Evolutionary conservation across 2,329 filamentous ascomycete species (phyloP), one percentile per base, ranked within the genome.

Genomic region (Eurotiales sp.): DNA sequence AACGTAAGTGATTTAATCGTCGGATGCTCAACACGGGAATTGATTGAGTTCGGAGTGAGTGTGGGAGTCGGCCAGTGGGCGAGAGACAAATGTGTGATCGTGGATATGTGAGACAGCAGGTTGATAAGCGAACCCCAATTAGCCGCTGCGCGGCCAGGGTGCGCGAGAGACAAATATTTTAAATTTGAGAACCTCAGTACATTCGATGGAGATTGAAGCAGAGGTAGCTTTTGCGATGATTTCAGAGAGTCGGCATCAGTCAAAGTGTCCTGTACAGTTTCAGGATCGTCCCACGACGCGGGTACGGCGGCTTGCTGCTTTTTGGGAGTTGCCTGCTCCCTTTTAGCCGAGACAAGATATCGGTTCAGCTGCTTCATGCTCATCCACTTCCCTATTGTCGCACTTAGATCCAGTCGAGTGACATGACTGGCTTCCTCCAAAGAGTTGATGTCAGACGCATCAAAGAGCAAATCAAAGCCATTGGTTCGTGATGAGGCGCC

Each of bases 21-120:
- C 15, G 67, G 63, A 12, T 71, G 68, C 15, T 68, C 69, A 46
- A 71, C 62, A 22, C 68, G 65, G 17, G 67, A 69, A 14, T 66
- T 62, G 30, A 79, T 67, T 10, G 74, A 63, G 8, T 72, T 75
- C 2, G 67, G 79, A 0, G 79, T 82, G n/a, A 78, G 65, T 0
- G 77, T 79, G 2, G 82, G 82, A 17, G 72, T 67, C 2, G 81
- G 81, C 82, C 82, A 86, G 61, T 82, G 73, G 2, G 82, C 81
- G 2, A 86, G 71, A 0, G 82, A 85, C 2, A 86, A 70, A 56
- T 85, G 82, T 0, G 81, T 84, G 21, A 86, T 62, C 3, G 74
- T 80, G n/a, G 77, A 72, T 0, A 82, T 64, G 22, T 78, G 71
- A 0, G 75, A 72, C 0, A 81, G 72, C 1, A 85, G 61, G 1